Base-by-base conservation (phyloP, 2,329 filamentous ascomycete genomes). In the Hymenoscyphus fructigenus region DNA sequence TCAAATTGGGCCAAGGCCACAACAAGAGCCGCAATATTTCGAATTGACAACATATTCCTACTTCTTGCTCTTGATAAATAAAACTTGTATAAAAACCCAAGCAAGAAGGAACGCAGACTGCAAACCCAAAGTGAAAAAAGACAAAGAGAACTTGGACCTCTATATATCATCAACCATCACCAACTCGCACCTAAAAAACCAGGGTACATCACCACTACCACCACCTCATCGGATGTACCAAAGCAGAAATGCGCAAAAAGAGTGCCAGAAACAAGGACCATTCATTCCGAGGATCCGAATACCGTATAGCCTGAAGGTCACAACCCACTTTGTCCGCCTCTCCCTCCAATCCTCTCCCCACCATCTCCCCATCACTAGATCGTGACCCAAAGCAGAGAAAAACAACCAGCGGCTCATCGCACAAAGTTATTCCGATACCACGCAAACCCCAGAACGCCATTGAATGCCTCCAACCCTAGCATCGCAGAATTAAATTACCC, bases 1-100 rank as follows among this genome's bases (percentile, higher is more conserved):
- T 69, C 66, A 60, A 71, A 63, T 3, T 68, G 66, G 29, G 57
- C 63, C n/a, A 73, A 58, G 2, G 69, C 38, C 6, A 62, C 68
- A 32, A 63, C 65, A 3, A 71, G 56, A 61, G 68, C 66, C 23
- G 66, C 69, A 34, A 73, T 32, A 34, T 59, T 69, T 28, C 60
- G 62, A 55, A 69, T 64, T 14, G 63, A 64, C 57, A 69, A 59
- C 70, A 72, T 71, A 9, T 70, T 44, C n/a, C 26, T 23, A 53
- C 20, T 53, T 23, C 47, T 53, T 53, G 20, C 10, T 14, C 9
- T 23, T 23, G n/a, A 53, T 12, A 3, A 53, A 53, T 14, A 14
- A 3, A 5, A n/a, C n/a, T n/a, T 53, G 2, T 12, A 23, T 2
- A 23, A 26, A 53, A 53, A 12, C 9, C 20, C 26, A 53, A 32